phyloP scores from a whole-genome alignment of 2,329 filamentous ascomycete genomes.

The Biscogniauxia mediterranea region DNA sequence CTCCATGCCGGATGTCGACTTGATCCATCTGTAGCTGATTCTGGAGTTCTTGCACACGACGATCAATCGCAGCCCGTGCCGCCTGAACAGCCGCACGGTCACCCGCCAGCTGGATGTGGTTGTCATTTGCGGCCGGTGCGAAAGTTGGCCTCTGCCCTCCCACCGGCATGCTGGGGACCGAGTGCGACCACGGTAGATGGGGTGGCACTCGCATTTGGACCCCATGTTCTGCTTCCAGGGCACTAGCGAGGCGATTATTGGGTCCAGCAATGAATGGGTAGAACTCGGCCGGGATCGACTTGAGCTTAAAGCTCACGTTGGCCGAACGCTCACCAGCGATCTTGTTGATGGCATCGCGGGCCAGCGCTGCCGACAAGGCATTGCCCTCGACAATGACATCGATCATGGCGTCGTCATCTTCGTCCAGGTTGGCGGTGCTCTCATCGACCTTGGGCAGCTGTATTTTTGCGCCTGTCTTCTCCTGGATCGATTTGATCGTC shows the following conservation, averaged over 20 bases:
- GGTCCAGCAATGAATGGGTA: slow-evolving; percentile 92
- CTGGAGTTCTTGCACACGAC: slow-evolving; percentile 71
- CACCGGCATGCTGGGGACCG: slow-evolving; percentile 61
- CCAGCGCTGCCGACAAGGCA: slow-evolving; percentile 79
- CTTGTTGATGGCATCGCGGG: slow-evolving; percentile 77
- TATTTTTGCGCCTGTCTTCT: slow-evolving; percentile 85
- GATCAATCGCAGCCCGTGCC: slow-evolving; percentile 77
- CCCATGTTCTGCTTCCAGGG: slow-evolving; percentile 70
- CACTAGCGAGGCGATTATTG: slow-evolving; percentile 64
- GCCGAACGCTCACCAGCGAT: slow-evolving; percentile 86
- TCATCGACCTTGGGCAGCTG: slow-evolving; percentile 83
- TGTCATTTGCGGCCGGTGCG: slow-evolving; percentile 64
- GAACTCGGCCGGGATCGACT: slow-evolving; percentile 83
- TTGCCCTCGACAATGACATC: slow-evolving; percentile 91
- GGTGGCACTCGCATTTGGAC: slow-evolving; percentile 81
- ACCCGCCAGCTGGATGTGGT: slow-evolving; percentile 81
- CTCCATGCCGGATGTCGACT: slow-evolving; percentile 76
- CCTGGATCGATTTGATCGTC: slow-evolving; percentile 85
- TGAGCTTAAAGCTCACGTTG: slow-evolving; percentile 77
- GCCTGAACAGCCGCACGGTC: slow-evolving; percentile 81
- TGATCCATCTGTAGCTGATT: slow-evolving; percentile 75
- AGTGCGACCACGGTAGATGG: slow-evolving; percentile 72
- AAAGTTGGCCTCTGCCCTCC: slow-evolving; percentile 69
- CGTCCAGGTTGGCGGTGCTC: slow-evolving; percentile 49
- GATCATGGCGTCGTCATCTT: slow-evolving; percentile 80